phyloP scores from a whole-genome alignment of 345 rosid species.

The Hibiscus tridactylites region DNA sequence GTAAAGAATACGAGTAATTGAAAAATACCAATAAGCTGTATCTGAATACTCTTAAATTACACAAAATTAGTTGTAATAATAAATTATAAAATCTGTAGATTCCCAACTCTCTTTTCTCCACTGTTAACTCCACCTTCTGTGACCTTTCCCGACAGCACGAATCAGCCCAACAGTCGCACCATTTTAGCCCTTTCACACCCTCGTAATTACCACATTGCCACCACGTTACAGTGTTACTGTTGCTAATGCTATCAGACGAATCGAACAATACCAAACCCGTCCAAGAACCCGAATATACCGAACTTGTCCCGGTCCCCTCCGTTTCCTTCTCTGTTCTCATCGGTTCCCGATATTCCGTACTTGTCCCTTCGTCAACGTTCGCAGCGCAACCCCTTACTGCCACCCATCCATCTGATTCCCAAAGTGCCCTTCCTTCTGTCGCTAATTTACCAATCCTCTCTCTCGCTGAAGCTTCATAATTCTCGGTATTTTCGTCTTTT shows the following conservation, averaged over 20 bases:
- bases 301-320: constrained; percentile 4
- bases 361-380: constrained; percentile 9
- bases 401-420: constrained; percentile 61
- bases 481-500: constrained; percentile 14
- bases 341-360: constrained; percentile 14
- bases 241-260: background rate
- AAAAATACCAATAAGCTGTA: constrained; percentile 1
- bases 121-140: constrained; percentile 11
- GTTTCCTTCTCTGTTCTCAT: constrained; percentile 15
- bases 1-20: background rate
- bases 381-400: constrained; percentile 22
- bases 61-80: constrained; percentile 6
- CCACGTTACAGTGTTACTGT: background rate
- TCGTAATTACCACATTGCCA: constrained; percentile 9
- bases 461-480: constrained; percentile 10
- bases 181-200: background rate
- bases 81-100: constrained; percentile 13
- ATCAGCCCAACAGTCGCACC: background rate
- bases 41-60: constrained; percentile 15
- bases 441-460: constrained; percentile 39
- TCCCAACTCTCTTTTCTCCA: constrained; percentile 5
- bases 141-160: constrained; percentile 12
- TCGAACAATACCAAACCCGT: background rate
- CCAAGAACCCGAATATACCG: constrained; percentile 14
- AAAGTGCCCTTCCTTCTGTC: constrained; percentile 22